Base-by-base conservation (phyloP, 2,329 filamentous ascomycete species). In the Trichophyton equinum region DNA sequence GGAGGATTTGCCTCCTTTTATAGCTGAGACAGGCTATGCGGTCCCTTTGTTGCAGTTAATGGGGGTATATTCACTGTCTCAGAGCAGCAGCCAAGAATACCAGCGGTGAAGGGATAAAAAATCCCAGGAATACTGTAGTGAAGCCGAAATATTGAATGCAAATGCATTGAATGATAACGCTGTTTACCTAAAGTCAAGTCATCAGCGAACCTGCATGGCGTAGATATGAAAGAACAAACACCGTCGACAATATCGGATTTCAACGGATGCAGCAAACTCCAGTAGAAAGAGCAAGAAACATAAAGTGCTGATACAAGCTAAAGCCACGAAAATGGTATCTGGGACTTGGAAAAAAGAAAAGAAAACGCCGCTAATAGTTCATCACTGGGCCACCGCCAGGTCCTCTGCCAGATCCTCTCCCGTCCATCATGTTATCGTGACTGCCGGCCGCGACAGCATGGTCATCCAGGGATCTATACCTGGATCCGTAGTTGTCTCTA, bases 391-490 rank as follows among this genome's bases (percentile, higher is more conserved):
- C 68, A n/a, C 67, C 69, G 56, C 64, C 64, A 25, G 42, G 68
- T 61, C 11, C 69, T 51, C 60, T 55, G 9, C 13, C 13, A 58
- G 46, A 68, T 9, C 65, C 64, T 49, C 68, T 69, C n/a, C 70
- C 69, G 13, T 73, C 72, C 30, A 66, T 60, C 6, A 68, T 57
- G 4, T 67, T 68, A 49, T 76, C 73, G 56, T 69, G 68, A 4
- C 67, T 69, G 15, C 64, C 63, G 8, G 66, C 70, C 4, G 63
- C 63, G 13, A 65, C 57, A 20, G 64, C 65, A 59, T 75, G 72
- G 66, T 89, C 86, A 69, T 89, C 86, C 1, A 89, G 77, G 1
- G 85, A 88, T 61, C 81, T 80, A 70, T 89, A 89, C 51, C 78
- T 75, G 63, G 79, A 76, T 61, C 77, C 75, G 27, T 78, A 78